Conservation (phyloP, 805 yeast genomes). For the Candida ortonii region DNA sequence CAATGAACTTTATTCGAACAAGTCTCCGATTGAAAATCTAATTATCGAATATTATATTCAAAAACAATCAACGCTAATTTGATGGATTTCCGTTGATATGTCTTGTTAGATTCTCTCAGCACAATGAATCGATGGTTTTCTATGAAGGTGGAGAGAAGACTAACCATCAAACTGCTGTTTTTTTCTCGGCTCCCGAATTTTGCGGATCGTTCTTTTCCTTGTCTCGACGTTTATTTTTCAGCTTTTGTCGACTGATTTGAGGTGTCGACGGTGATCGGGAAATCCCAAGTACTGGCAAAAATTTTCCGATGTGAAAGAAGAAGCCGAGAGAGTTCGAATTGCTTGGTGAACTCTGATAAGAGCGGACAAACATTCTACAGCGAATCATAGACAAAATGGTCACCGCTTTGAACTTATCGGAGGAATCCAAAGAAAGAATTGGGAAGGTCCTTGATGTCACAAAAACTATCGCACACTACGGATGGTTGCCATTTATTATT, state of each 20-base stretch:
- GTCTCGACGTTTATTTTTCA: conserved; percentile 8
- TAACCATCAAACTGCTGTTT: conserved; percentile 14
- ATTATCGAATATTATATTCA: background rate
- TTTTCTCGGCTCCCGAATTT: conserved; percentile 9
- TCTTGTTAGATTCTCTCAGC: too few relatives aligned
- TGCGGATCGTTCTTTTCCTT: conserved; percentile 26
- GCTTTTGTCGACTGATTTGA: too few relatives aligned
- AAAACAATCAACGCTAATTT: background rate
- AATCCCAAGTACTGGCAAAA: too few relatives aligned
- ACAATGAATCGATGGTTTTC: conserved; percentile 4
- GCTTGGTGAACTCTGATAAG: too few relatives aligned
- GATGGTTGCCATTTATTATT: conserved; percentile 93
- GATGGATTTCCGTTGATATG: too few relatives aligned
- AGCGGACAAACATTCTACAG: background rate
- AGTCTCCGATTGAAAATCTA: background rate
- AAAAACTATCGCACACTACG: conserved; percentile 88
- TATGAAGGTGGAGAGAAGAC: conserved; percentile 1
- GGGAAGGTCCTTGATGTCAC: conserved; percentile 77
- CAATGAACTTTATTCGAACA: too few relatives aligned
- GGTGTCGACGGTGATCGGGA: too few relatives aligned
- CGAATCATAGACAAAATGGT: conserved; percentile 28
- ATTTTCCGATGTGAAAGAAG: too few relatives aligned
- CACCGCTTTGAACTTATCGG: conserved; percentile 38
- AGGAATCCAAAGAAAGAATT: conserved; percentile 75
- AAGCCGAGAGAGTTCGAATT: too few relatives aligned